Conservation (phyloP, 352 stramenopile genomes). For the Phytophthora sansomeana region DNA sequence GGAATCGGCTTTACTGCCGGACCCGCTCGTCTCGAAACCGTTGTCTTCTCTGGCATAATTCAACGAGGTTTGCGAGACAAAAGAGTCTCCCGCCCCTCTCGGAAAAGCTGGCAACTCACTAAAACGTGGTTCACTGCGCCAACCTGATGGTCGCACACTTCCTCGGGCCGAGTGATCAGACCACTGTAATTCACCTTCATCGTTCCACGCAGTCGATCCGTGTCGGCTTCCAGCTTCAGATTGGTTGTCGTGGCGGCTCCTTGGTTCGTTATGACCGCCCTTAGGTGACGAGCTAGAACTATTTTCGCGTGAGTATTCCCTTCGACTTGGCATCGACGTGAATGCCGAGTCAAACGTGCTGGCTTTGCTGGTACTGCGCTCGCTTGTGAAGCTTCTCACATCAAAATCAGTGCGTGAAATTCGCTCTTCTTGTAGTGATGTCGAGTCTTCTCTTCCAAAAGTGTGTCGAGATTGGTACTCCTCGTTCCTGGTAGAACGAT, state of each 20-base stretch:
- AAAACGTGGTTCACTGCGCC: neutral
- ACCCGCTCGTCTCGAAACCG: neutral
- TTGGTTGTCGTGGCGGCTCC: constrained; percentile 22
- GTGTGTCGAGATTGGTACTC: constrained; percentile 2
- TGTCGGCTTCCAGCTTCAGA: constrained; percentile 1
- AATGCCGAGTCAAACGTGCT: constrained; percentile 9
- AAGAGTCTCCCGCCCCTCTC: neutral
- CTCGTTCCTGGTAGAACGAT: constrained; percentile 1
- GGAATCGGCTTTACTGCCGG: constrained; percentile 16
- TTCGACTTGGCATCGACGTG: constrained; percentile 10
- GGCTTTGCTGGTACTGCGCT: neutral
- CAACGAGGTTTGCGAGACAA: neutral
- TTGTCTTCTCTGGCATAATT: neutral
- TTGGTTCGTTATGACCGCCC: neutral
- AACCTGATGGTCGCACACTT: neutral
- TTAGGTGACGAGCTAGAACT: neutral
- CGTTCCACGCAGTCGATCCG: neutral
- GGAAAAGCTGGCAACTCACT: neutral
- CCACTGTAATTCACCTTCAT: neutral
- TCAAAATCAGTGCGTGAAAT: constrained; percentile 4
- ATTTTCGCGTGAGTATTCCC: neutral
- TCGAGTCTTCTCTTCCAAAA: constrained; percentile 1
- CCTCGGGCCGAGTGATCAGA: neutral
- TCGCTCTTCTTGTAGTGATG: neutral
- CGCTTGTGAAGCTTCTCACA: constrained; percentile 8